A percentile compares a stretch with the other conserved stretches of the same genome.
Conservation (phyloP, 1,284 basidiomycete genomes). For the Farysia itapuensis region DNA sequence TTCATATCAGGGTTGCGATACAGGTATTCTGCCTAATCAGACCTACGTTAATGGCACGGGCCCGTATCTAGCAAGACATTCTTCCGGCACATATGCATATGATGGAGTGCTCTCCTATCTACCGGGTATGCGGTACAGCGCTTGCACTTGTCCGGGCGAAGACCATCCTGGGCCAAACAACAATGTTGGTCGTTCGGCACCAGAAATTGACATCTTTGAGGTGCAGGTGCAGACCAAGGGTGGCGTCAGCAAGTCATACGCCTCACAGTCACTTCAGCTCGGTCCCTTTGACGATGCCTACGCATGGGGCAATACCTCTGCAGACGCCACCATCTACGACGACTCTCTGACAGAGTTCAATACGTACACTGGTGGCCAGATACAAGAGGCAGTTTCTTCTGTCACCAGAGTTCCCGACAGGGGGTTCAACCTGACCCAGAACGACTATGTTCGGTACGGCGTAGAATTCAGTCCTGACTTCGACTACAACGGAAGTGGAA, state of each 20-base stretch:
- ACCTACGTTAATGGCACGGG: conserved; percentile 41
- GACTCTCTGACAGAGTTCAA: conserved; percentile 43
- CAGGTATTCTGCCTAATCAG: conserved; percentile 54
- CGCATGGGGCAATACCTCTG: conserved; percentile 38
- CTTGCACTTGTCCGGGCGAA: conserved; percentile 52
- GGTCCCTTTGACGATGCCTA: conserved; percentile 57
- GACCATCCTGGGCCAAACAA: conserved; percentile 53
- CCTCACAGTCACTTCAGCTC: conserved; percentile 57
- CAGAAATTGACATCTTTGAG: conserved; percentile 60
- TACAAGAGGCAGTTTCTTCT: conserved; percentile 58
- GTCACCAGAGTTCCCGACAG: conserved; percentile 45
- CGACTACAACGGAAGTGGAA: conserved; percentile 44
- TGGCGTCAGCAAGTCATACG: conserved; percentile 40
- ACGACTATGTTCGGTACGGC: conserved; percentile 44
- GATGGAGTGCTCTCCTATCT: conserved; percentile 38
- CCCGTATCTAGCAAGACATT: conserved; percentile 30
- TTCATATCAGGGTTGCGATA: conserved; percentile 59
- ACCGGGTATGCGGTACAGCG: conserved; percentile 51
- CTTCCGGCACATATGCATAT: conserved; percentile 45
- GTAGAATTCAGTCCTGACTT: conserved; percentile 58
- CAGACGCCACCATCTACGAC: conserved; percentile 44
- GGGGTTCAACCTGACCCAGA: conserved; percentile 36
- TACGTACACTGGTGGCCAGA: conserved; percentile 50
- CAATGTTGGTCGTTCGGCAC: conserved; percentile 53
- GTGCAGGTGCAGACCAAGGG: conserved; percentile 64